Percentiles rank a stretch among this genome's conserved stretches.
Evolutionary conservation across 441 rosid genomes (phyloP).

Genomic region (Flueggea neowawraea): DNA sequence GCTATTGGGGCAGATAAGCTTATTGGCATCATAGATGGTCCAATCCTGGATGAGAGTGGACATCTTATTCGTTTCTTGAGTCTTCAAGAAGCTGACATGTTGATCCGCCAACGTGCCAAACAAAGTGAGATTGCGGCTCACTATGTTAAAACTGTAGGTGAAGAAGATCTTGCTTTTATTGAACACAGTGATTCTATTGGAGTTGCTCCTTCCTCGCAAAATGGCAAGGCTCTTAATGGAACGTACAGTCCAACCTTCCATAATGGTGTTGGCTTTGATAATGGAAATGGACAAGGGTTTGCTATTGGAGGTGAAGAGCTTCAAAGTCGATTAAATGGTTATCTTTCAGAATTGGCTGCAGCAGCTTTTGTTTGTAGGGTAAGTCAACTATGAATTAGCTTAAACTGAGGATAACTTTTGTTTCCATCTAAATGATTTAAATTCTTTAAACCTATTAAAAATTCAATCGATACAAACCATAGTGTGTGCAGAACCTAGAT

Average conservation of each 20-base stretch:
- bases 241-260: conserved; percentile 49
- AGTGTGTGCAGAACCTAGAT: no score
- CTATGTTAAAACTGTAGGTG: conserved; percentile 81
- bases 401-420: no score
- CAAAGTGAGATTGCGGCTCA: conserved; percentile 94
- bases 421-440: no score
- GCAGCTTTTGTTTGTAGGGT: conserved; percentile 96
- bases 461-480: no score
- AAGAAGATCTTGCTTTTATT: conserved; percentile 43
- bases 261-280: conserved; percentile 91
- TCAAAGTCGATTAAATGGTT: conserved; percentile 70
- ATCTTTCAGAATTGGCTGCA: conserved; percentile 90
- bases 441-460: no score
- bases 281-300: conserved; percentile 93
- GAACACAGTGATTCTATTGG: conserved; percentile 41
- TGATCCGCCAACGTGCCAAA: conserved; percentile 75
- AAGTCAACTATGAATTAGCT: conserved; percentile 18
- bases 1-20: conserved; percentile 97
- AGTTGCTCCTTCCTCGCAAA: conserved; percentile 24
- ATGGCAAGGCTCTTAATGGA: conserved; percentile 38
- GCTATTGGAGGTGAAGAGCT: conserved; percentile 94
- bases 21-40: conserved; percentile 87
- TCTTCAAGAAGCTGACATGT: conserved; percentile 84
- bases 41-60: conserved; percentile 78
- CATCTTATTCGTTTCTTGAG: conserved; percentile 83